Conservation (phyloP, 2,329 filamentous ascomycete species). For the Ophiostoma sp. region DNA sequence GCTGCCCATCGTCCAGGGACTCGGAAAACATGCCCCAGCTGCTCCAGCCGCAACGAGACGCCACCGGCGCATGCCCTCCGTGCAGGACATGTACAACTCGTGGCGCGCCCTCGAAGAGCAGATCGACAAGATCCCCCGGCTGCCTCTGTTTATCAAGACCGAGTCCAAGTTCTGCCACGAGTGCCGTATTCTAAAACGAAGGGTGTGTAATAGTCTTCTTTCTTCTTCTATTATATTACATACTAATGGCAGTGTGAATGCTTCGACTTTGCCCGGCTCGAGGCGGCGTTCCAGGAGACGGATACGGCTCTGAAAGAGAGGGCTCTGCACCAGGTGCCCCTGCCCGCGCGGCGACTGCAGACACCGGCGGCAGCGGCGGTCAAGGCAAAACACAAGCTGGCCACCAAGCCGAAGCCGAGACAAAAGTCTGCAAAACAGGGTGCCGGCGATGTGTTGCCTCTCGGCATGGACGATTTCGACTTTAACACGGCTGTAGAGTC, state of each 20-base stretch:
- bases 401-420: not conserved
- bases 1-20: not conserved
- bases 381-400: not conserved
- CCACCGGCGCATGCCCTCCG: slow-evolving; percentile 16
- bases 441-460: not conserved
- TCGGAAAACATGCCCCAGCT: not conserved
- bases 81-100: slow-evolving; percentile 29
- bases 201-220: not conserved
- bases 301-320: slow-evolving; percentile 18
- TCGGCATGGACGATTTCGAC: not conserved
- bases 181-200: slow-evolving; percentile 23
- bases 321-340: slow-evolving; percentile 16
- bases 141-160: slow-evolving; percentile 25
- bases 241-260: slow-evolving; percentile 24
- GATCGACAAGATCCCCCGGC: slow-evolving; percentile 19
- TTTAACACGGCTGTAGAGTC: not conserved
- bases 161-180: slow-evolving; percentile 24
- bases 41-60: not conserved
- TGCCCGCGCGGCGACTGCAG: not conserved
- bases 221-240: not conserved
- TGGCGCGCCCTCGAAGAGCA: slow-evolving; percentile 26
- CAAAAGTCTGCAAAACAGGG: not conserved
- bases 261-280: slow-evolving; percentile 26
- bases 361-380: not conserved
- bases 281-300: slow-evolving; percentile 18